Evolutionary conservation across 179 eudicot species (phyloP), one percentile per base, ranked within the genome.

Genomic region (Patellifolia procumbens): DNA sequence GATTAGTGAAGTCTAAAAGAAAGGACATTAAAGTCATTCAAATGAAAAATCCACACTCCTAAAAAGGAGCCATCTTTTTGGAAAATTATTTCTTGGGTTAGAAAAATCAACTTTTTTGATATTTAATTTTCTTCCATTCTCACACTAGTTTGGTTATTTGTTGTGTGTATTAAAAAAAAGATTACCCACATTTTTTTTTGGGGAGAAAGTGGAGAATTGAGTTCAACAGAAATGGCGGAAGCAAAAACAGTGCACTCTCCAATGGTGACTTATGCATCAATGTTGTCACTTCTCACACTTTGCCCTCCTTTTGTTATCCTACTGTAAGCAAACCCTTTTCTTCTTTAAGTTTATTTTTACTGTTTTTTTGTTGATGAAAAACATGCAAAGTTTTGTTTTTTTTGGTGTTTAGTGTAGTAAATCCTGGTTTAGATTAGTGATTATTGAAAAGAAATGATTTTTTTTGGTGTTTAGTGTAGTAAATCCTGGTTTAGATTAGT

Each of bases 241-340:
- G 29, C 83, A 65, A 87, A 84, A 81, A 88, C 85, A 84, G 97
- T 92, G 48, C 97, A 92, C 80, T 85, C 97, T 2, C 88, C 94
- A 5, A 11, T 88, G 70, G 84, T 94, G 46, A 94, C 98, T n/a
- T 94, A 94, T 73, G 80, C 48, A 32, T 92, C 97, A 22, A 87
- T 95, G 90, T 76, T 95, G 28, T 89, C 93, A 12, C 97, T 95
- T 42, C 96, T 95, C 58, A 79, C 97, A 28, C 82, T 91, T 26
- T 93, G 98, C 75, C 99, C 99, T 63, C 99, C 99, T 11, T 91
- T 95, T 63, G 99, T 95, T 26, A 91, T 95, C 80, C 92, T 95
- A 16, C 77, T 95, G 99, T 95, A 83, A 85, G 92, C 48, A 59
- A 17, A 24, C 74, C 35, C 19, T 28, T 31, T 72, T 2, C 22